These are phyloP conservation scores for Boletus calvinii DNA, from an alignment of 1,284 basidiomycete species.

Conservation along the genomic window DNA sequence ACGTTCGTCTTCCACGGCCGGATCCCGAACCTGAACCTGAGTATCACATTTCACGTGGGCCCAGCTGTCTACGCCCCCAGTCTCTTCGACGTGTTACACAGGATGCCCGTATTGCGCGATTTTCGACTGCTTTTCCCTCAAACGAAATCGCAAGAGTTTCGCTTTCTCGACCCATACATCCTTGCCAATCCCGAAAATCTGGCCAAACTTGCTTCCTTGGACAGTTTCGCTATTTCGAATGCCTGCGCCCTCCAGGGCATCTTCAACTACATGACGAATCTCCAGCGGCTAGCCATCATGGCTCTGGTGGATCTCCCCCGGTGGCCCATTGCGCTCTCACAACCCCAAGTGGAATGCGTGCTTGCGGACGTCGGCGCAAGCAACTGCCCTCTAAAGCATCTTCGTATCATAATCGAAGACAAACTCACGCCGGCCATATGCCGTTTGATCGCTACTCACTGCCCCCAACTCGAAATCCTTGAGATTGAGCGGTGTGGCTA, in stretches of 20 bases:
- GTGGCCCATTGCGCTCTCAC: conserved; percentile 35
- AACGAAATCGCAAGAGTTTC: conserved; percentile 26
- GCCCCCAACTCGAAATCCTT: conserved; percentile 32
- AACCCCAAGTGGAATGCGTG: conserved; percentile 31
- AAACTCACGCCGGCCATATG: conserved; percentile 34
- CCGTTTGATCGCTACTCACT: conserved; percentile 26
- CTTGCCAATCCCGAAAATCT: conserved; percentile 23
- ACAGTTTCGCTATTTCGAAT: conserved; percentile 36
- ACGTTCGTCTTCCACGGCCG: conserved; percentile 34
- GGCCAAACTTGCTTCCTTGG: conserved; percentile 32
- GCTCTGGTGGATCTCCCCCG: conserved; percentile 34
- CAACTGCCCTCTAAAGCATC: conserved; percentile 32
- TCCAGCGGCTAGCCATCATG: conserved; percentile 31
- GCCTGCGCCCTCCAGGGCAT: conserved; percentile 31
- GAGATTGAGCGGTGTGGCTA: conserved; percentile 36
- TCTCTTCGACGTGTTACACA: conserved; percentile 30
- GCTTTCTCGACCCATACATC: conserved; percentile 24
- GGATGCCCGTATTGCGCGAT: conserved; percentile 29
- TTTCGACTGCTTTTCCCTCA: conserved; percentile 33
- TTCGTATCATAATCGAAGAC: conserved; percentile 34
- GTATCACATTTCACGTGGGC: conserved; percentile 17
- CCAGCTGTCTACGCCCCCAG: background rate
- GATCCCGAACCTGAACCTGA: conserved; percentile 19
- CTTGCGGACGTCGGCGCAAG: conserved; percentile 31
- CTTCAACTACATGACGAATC: conserved; percentile 31